Base-by-base conservation (phyloP, 495 filamentous ascomycete species). In the Aspergillus leporis region DNA sequence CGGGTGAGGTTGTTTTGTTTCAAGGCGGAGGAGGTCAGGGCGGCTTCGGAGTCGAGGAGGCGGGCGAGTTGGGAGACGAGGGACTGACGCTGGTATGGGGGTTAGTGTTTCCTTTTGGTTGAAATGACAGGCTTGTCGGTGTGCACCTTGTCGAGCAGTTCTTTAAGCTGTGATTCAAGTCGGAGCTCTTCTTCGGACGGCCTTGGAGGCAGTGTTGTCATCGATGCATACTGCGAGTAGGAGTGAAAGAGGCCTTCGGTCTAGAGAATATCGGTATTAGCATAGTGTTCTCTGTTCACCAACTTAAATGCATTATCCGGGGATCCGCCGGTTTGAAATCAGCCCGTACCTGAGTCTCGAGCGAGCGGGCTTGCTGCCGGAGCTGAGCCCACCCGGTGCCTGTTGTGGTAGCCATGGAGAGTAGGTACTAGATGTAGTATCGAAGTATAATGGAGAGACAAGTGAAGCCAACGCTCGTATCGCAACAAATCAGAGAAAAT, bases 1-100 rank as follows among this genome's bases (percentile, higher is more conserved):
- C 95, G 91, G 55, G 90, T 80, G 53, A 98, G 87, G 75, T 97
- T 95, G 80, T 90, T 95, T 67, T 94, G 91, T 76, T 97, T 97
- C 5, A 96, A 84, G 41, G 93, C 92, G 28, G 93, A 97, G 56
- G 92, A 86, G 40, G 88, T 90, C 53, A 95, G 84, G 60, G 87
- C 83, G n/a, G 92, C 83, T 85, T 97, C 93, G 55, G 93, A 96
- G 78, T 97, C 92, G 60, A 98, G 89, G 62, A 96, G 87, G 52
- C 93, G 92, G 67, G 85, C 76, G 51, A 98, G 89, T 75, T 96
- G 90, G 65, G 84, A 70, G 71, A 97, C 84, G 53, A 93, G 82
- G 48, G 81, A 79, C 68, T 97, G 91, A 63, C 94, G 88, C 92
- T 97, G 46, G 28, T 10, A 3, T 12, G 51, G 51, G 30, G 55